Base-by-base conservation (phyloP, 2,329 filamentous ascomycete species). In the Aspergillus hiratsukae region DNA sequence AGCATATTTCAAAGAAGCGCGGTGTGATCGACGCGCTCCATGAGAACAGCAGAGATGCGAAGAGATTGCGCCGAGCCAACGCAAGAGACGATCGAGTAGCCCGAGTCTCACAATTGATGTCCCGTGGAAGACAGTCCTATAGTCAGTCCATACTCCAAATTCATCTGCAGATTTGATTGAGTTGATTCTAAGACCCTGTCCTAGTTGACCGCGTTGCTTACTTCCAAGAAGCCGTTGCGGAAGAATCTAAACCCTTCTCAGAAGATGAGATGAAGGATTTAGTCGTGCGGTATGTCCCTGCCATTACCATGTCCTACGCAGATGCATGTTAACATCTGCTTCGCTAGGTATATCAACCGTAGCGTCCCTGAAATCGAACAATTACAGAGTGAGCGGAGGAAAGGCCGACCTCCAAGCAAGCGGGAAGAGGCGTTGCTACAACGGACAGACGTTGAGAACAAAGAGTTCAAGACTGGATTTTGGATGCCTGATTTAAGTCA, bases 1-100 rank as follows among this genome's bases (percentile, higher is more conserved):
- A 97, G 78, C 86, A 91, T 62, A 93, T 97, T 62, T 80, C 86
- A 35, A 96, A 96, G 79, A 97, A 97, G 82, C 86, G 88, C 63
- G 85, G 86, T 21, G 85, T 86, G 41, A 82, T 90, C 49, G 86
- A 87, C 29, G 82, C 87, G 11, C 81, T 97, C 23, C 93, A 97
- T 69, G 88, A 91, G 74, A 91, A 91, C 72, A 96, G 91, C 58
- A 83, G 94, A 63, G 90, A 97, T 78, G 89, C 91, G 3, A 84
- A 88, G 68, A 84, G 90, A 52, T 79, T 97, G 61, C 88, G 91
- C 71, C 84, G 87, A 66, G 94, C 94, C 21, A 84, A 85, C 59
- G 83, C 87, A 61, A 83, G 94, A 73, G 92, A 97, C 68, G 87
- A 94, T 66, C 90, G 90, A 70, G 81, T 99, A 37, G 85, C 85